Conservation (phyloP, 768 basidiomycete species). For the Rhodosporidiobolus odoratus region DNA sequence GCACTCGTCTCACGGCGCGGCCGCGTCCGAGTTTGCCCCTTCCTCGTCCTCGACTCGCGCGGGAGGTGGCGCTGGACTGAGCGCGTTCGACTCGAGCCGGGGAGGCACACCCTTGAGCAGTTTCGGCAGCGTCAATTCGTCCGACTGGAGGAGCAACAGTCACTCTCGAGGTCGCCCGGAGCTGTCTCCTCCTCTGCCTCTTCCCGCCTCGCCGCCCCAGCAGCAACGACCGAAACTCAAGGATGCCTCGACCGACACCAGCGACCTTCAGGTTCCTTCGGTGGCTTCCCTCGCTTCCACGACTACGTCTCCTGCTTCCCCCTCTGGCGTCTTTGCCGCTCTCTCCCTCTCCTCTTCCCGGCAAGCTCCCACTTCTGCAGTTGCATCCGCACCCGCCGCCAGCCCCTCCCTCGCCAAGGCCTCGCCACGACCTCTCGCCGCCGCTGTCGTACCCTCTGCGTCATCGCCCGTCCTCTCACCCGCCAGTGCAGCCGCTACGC, state of each 20-base stretch:
- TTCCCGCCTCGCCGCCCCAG: background rate
- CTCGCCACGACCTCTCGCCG: background rate
- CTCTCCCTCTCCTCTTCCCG: background rate
- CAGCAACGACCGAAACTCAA: slow-evolving; percentile 17
- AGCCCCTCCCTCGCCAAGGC: background rate
- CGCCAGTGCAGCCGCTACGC: background rate
- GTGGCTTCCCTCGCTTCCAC: background rate
- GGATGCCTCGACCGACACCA: slow-evolving; percentile 33
- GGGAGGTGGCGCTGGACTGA: background rate
- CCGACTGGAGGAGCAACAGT: background rate
- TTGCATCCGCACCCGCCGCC: background rate
- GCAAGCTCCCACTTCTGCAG: no score
- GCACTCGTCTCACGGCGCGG: background rate
- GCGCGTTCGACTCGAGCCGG: slow-evolving; percentile 18
- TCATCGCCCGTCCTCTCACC: background rate
- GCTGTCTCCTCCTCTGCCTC: background rate
- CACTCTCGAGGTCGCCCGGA: background rate
- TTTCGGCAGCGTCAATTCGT: slow-evolving; percentile 29
- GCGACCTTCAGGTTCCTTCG: slow-evolving; percentile 10
- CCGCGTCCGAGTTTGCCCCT: slow-evolving; percentile 23
- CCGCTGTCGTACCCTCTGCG: background rate
- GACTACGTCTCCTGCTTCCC: background rate
- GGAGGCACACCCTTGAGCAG: slow-evolving; percentile 25
- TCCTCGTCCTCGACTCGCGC: slow-evolving; percentile 28
- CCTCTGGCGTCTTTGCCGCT: background rate